Percentiles rank a stretch among this genome's conserved stretches.
Evolutionary conservation across 2,329 filamentous ascomycete genomes (phyloP).

Genomic region (Fusarium subglutinans): DNA sequence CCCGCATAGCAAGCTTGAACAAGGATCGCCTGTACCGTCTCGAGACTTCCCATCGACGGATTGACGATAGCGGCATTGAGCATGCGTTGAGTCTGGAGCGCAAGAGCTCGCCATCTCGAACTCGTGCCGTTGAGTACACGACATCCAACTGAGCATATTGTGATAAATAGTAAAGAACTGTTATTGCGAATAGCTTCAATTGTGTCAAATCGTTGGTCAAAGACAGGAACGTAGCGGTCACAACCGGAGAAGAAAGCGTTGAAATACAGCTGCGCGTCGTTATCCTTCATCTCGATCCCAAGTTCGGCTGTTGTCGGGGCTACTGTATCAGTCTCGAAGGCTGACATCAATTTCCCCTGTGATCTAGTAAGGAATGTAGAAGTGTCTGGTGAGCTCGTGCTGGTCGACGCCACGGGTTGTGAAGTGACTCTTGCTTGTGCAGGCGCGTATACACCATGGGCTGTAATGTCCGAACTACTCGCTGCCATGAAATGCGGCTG

Average conservation of each 20-base stretch:
- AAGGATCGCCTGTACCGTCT: constrained; percentile 5
- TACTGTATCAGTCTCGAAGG: background rate
- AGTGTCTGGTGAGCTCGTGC: background rate
- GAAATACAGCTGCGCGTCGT: constrained; percentile 8
- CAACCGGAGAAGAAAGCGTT: constrained; percentile 16
- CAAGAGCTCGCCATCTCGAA: background rate
- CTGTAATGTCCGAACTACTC: fast-evolving
- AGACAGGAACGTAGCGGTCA: constrained; percentile 7
- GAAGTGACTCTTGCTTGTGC: background rate
- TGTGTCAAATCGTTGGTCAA: background rate
- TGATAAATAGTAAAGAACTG: background rate
- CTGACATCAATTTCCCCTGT: background rate
- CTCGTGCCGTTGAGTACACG: constrained; percentile 9
- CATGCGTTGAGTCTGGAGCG: constrained; percentile 6
- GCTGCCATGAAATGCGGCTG: background rate
- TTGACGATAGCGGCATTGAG: constrained; percentile 15
- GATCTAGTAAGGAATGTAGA: background rate
- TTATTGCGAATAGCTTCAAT: background rate
- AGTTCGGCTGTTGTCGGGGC: background rate
- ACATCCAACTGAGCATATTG: constrained; percentile 15
- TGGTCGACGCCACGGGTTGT: background rate
- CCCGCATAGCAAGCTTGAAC: constrained; percentile 17
- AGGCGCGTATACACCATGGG: background rate
- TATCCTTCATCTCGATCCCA: background rate
- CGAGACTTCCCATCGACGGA: background rate